Conservation (phyloP, 345 rosid genomes). For the Boechera stricta region DNA sequence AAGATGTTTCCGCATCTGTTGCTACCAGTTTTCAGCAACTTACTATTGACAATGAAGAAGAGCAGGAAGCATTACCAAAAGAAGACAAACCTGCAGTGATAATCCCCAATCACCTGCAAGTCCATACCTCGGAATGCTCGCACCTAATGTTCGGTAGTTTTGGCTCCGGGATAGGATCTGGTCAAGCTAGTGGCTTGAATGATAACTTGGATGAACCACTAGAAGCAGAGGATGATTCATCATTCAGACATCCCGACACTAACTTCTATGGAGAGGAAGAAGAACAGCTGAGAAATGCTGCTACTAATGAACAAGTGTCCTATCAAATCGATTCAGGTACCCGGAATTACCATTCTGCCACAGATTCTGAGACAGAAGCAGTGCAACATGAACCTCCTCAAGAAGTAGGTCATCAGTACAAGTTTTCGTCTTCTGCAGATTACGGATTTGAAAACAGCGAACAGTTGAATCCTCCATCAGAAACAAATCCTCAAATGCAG, state of each 20-base stretch:
- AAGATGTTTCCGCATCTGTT: constrained; percentile 59
- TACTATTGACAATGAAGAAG: constrained; percentile 60
- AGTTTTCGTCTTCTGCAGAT: constrained; percentile 67
- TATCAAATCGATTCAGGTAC: constrained; percentile 52
- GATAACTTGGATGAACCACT: constrained; percentile 63
- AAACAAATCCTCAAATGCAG: constrained; percentile 73
- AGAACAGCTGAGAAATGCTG: constrained; percentile 60
- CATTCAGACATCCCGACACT: constrained; percentile 55
- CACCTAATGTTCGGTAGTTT: constrained; percentile 95
- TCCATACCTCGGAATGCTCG: constrained; percentile 71
- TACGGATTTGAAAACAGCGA: constrained; percentile 66
- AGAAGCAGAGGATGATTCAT: constrained; percentile 49
- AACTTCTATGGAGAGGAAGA: constrained; percentile 72
- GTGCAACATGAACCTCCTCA: constrained; percentile 68
- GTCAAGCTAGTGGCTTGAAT: constrained; percentile 48
- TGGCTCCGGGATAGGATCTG: constrained; percentile 45
- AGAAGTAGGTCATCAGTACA: constrained; percentile 62
- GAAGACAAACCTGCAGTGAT: constrained; percentile 73
- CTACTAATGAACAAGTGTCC: constrained; percentile 57
- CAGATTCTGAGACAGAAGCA: constrained; percentile 65
- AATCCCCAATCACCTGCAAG: constrained; percentile 89
- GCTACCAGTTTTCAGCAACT: constrained; percentile 63
- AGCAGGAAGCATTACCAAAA: constrained; percentile 49
- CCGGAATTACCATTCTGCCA: constrained; percentile 60
- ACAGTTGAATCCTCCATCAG: constrained; percentile 59